Base-by-base conservation (phyloP, 1,139 yeast genomes). In the Zygosaccharomyces sapae region DNA sequence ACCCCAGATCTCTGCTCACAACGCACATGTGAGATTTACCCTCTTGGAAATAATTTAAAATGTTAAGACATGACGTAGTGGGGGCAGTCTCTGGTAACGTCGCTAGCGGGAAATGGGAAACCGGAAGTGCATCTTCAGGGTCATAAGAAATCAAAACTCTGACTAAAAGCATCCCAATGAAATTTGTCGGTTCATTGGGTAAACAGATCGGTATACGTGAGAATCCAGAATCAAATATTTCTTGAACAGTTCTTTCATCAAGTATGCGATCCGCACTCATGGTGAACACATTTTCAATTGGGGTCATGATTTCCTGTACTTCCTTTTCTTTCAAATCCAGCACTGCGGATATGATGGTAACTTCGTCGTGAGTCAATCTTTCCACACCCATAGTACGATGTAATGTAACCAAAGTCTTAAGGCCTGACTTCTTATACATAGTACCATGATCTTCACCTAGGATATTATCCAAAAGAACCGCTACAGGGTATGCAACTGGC, bases 11-110 rank as follows among this genome's bases (percentile, higher is more conserved):
- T 52, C 81, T 84, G 56, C 94, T 82, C 9, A 92, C 96, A 37
- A 90, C 83, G 58, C 94, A 92, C 98, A 92, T 92, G 67, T 92
- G 98, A 2, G 96, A 84, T 67, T 89, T 90, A 52, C 98, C 98
- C 67, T 90, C 97, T 69, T 92, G 98, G 75, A 92, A 92, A 68
- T 90, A 92, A 67, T 92, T 92, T 61, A 92, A 75, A 55, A 92
- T 90, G 67, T 92, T 90, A 63, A 92, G 74, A 68, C 97, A 92
- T 3, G 97, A 88, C 2, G 97, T 90, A 46, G 85, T 90, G 33
- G 88, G 84, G 2, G 85, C 81, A 0, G 98, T 92, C 70, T 92
- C 97, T 0, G 98, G 98, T 43, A 92, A 75, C 0, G 97, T 92
- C 2, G 97, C 97, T 61, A 92, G 75, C 6, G 97, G 97, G 74